Conservation (phyloP, 2,329 filamentous ascomycete species). For the Alternaria incomplexa region DNA sequence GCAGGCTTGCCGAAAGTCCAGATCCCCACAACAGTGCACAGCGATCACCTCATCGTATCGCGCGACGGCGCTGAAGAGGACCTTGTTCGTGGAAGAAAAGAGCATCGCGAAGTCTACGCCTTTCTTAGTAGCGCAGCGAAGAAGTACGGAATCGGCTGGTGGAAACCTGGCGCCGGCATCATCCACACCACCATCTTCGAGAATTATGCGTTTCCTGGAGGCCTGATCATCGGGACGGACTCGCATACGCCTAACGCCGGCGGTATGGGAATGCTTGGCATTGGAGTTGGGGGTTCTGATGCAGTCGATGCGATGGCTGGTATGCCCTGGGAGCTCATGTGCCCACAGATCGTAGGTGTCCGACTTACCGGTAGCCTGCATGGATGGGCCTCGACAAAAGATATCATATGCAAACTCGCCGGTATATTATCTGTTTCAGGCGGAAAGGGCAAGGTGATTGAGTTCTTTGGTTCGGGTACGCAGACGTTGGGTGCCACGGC, state of each 20-base stretch:
- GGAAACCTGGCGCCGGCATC: slow-evolving; percentile 30
- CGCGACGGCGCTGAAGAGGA: slow-evolving; percentile 43
- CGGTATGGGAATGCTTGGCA: slow-evolving; percentile 46
- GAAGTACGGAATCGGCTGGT: slow-evolving; percentile 49
- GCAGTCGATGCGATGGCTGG: slow-evolving; percentile 39
- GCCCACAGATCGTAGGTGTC: slow-evolving; percentile 44
- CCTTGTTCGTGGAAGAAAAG: slow-evolving; percentile 29
- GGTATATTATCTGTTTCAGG: slow-evolving; percentile 45
- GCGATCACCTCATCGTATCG: slow-evolving; percentile 50
- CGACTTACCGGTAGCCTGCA: slow-evolving; percentile 36
- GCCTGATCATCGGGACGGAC: slow-evolving; percentile 47
- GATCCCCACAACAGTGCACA: slow-evolving; percentile 51
- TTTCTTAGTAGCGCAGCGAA: slow-evolving; percentile 48
- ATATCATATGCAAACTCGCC: slow-evolving; percentile 48
- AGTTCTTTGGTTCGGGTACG: slow-evolving; percentile 47
- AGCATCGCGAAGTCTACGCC: slow-evolving; percentile 49
- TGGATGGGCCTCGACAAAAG: slow-evolving; percentile 45
- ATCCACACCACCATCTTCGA: slow-evolving; percentile 52
- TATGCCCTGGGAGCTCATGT: slow-evolving; percentile 45
- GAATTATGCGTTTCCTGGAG: slow-evolving; percentile 49
- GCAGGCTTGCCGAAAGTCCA: slow-evolving; percentile 48
- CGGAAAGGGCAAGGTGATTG: slow-evolving; percentile 46
- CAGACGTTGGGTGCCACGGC: slow-evolving; percentile 43
- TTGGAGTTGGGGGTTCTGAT: slow-evolving; percentile 42
- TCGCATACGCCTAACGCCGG: slow-evolving; percentile 50